Conservation (phyloP, 768 basidiomycete genomes). For the Lactarius pseudohatsudake region DNA sequence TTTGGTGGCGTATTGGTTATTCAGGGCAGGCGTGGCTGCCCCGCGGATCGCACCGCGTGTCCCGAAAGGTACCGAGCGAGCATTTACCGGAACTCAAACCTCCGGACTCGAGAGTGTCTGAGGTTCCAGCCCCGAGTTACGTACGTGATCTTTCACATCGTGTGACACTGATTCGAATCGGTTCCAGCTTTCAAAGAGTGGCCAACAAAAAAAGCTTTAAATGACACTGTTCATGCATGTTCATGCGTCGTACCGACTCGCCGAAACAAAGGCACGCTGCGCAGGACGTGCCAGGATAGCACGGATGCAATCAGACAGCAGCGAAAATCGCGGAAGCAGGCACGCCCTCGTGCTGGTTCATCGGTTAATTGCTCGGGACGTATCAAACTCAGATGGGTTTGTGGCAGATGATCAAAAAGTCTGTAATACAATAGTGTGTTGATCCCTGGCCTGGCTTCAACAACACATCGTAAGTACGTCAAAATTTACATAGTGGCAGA, state of each 20-base stretch:
- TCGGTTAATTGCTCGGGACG: background rate
- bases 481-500: too few relatives aligned
- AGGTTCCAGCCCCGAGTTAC: background rate
- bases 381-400: background rate
- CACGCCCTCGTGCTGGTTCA: background rate
- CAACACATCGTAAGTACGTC: too few relatives aligned
- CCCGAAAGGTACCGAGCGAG: background rate
- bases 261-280: background rate
- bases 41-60: background rate
- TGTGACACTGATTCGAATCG: background rate
- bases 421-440: background rate
- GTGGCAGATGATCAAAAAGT: constrained; percentile 4
- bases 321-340: background rate
- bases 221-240: background rate
- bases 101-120: background rate
- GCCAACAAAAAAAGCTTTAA: too few relatives aligned
- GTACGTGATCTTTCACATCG: background rate
- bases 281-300: background rate
- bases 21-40: background rate
- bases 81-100: background rate
- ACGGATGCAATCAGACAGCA: background rate
- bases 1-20: background rate
- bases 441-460: too few relatives aligned
- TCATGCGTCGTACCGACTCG: background rate
- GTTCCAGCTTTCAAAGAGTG: background rate